Percentiles rank a stretch among this genome's conserved stretches.
These are phyloP conservation scores for Aspergillus ostianus DNA, from an alignment of 495 filamentous ascomycete genomes.

Conservation along the genomic window DNA sequence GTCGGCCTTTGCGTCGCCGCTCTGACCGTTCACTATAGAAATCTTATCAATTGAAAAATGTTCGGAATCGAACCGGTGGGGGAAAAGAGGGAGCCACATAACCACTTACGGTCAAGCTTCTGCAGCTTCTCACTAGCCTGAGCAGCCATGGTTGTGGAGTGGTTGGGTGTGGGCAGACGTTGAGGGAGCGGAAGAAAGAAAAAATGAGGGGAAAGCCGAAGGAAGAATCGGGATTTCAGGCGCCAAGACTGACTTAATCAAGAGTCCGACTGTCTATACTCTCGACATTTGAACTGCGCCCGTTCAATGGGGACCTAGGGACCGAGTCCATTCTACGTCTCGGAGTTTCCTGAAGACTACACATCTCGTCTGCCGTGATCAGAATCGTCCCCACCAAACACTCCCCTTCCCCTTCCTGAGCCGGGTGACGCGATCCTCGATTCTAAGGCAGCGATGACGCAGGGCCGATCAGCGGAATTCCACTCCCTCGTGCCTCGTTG, in stretches of 20 bases:
- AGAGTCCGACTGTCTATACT: not conserved
- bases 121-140: slow-evolving; percentile 51
- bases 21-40: slow-evolving; percentile 47
- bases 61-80: not conserved
- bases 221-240: not conserved
- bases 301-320: too few species aligned
- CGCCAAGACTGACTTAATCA: not conserved
- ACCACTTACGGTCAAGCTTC: slow-evolving; percentile 48
- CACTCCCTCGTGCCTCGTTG: not conserved
- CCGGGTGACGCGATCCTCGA: not conserved
- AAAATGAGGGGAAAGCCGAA: not conserved
- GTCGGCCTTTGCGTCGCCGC: slow-evolving; percentile 44
- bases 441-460: slow-evolving; percentile 22
- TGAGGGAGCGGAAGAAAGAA: slow-evolving; percentile 3
- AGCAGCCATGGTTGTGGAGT: slow-evolving; percentile 48
- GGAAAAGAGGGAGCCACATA: not conserved
- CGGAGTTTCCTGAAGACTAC: too few species aligned
- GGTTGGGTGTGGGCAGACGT: slow-evolving; percentile 1
- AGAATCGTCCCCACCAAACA: not conserved
- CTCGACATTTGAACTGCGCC: not conserved
- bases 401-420: not conserved
- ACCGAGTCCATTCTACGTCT: too few species aligned
- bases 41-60: slow-evolving; percentile 23
- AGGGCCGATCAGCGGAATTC: slow-evolving; percentile 21
- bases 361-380: not conserved